Conservation (phyloP, 805 yeast genomes). For the Nadsonia fulvescens region DNA sequence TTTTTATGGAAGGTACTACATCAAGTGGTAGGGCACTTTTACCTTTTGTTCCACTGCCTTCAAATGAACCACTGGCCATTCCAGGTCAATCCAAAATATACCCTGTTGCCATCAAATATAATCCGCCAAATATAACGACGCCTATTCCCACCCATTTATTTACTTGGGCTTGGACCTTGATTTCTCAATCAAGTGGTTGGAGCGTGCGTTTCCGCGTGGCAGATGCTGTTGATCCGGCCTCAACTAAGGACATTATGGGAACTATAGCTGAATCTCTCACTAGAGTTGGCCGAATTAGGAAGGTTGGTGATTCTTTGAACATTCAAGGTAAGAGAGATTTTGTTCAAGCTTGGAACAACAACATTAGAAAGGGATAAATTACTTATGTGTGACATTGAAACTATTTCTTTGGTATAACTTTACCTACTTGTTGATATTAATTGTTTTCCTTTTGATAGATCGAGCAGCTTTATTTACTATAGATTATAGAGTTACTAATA, state of each 20-base stretch:
- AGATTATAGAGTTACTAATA: no score
- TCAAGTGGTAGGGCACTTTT: constrained; percentile 68
- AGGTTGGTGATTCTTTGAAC: constrained; percentile 28
- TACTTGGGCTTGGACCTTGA: constrained; percentile 14
- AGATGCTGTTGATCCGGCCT: constrained; percentile 9
- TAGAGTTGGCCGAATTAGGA: constrained; percentile 28
- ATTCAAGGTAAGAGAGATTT: constrained; percentile 28
- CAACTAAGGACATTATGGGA: constrained; percentile 6
- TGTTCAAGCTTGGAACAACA: no score
- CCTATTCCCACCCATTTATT: constrained; percentile 18
- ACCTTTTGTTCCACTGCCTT: constrained; percentile 28
- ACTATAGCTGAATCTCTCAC: constrained; percentile 14
- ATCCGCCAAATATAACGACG: constrained; percentile 17
- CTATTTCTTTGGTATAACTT: no score
- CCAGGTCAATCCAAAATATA: constrained; percentile 9
- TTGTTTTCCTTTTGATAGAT: no score
- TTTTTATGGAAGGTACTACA: constrained; percentile 70
- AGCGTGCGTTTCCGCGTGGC: constrained; percentile 15
- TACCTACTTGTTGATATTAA: no score
- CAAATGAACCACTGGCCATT: constrained; percentile 10
- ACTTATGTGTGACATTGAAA: no score
- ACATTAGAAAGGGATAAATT: no score
- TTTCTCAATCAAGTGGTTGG: constrained; percentile 11
- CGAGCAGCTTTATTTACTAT: no score
- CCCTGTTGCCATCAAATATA: constrained; percentile 17